Conservation (phyloP, 768 basidiomycete genomes). For the Amanita molliuscula region DNA sequence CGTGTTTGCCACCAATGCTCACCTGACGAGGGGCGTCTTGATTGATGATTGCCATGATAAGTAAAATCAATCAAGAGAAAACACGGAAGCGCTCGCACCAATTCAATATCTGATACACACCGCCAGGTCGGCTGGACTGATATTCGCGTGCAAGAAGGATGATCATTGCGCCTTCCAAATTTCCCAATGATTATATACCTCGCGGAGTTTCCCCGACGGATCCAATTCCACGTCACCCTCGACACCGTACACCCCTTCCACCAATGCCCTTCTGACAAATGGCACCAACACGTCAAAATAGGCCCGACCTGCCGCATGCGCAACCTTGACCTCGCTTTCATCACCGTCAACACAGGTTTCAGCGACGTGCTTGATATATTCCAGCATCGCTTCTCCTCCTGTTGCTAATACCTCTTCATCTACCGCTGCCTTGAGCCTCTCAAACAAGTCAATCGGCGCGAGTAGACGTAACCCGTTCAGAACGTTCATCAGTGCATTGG, state of each 20-base stretch:
- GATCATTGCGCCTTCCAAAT: slow-evolving; percentile 1
- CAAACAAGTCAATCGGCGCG: slow-evolving; percentile 53
- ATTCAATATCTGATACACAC: not conserved
- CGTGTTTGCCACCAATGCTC: no score
- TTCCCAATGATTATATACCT: not conserved
- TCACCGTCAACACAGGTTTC: slow-evolving; percentile 9
- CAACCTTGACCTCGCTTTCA: slow-evolving; percentile 20
- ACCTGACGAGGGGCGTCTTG: no score
- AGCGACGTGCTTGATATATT: slow-evolving; percentile 26
- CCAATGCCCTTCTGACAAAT: slow-evolving; percentile 57
- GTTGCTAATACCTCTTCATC: slow-evolving; percentile 37
- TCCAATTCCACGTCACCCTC: not conserved
- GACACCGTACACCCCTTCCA: slow-evolving; percentile 24
- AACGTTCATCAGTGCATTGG: slow-evolving; percentile 63
- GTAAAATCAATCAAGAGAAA: no score
- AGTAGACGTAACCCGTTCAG: slow-evolving; percentile 78
- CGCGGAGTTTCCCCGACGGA: not conserved
- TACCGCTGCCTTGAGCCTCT: slow-evolving; percentile 36
- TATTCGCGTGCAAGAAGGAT: no score
- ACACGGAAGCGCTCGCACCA: no score
- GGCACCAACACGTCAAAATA: slow-evolving; percentile 59
- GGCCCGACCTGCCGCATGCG: slow-evolving; percentile 39
- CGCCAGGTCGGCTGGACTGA: no score
- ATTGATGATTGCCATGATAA: no score
- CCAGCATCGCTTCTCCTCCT: slow-evolving; percentile 34